Percentiles rank a stretch among this genome's conserved stretches.
phyloP scores from a whole-genome alignment of 495 filamentous ascomycete species.

The Daldinia concentrica region DNA sequence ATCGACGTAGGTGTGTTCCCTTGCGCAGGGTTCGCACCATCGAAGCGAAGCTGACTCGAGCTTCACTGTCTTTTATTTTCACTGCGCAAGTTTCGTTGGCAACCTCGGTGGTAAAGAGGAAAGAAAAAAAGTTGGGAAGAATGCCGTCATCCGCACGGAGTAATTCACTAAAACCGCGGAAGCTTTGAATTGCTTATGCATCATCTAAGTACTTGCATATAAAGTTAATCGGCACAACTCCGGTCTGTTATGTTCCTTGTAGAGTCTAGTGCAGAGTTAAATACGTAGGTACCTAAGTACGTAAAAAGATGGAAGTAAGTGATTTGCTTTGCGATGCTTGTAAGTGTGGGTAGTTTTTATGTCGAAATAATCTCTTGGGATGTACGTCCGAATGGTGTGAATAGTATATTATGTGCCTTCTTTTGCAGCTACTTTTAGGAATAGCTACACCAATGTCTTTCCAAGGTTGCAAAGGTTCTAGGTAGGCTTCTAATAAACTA shows the following conservation, averaged over 20 bases:
- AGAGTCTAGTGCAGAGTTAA: background rate
- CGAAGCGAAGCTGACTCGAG: constrained; percentile 29
- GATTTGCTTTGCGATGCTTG: too few species aligned
- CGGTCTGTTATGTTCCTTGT: constrained; percentile 6
- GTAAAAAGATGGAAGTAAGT: background rate
- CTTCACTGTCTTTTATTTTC: constrained; percentile 24
- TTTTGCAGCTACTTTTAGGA: too few species aligned
- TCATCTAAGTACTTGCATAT: constrained; percentile 4
- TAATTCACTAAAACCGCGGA: constrained; percentile 16
- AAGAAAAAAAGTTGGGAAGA: constrained; percentile 22
- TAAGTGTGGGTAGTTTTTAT: too few species aligned
- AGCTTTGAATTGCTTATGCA: constrained; percentile 10
- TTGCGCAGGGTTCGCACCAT: constrained; percentile 28
- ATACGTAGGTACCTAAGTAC: background rate
- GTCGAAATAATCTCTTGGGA: too few species aligned
- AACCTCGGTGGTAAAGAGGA: constrained; percentile 10
- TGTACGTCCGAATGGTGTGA: too few species aligned
- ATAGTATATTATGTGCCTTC: too few species aligned
- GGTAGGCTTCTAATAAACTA: too few species aligned
- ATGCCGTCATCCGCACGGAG: constrained; percentile 39
- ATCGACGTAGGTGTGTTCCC: constrained; percentile 11
- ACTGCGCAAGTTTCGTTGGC: constrained; percentile 14
- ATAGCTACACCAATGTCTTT: too few species aligned
- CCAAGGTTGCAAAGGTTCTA: too few species aligned
- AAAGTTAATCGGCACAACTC: constrained; percentile 25